Evolutionary conservation across 805 yeast species (phyloP).

Genomic region (Metahyphopichia silvanorum): DNA sequence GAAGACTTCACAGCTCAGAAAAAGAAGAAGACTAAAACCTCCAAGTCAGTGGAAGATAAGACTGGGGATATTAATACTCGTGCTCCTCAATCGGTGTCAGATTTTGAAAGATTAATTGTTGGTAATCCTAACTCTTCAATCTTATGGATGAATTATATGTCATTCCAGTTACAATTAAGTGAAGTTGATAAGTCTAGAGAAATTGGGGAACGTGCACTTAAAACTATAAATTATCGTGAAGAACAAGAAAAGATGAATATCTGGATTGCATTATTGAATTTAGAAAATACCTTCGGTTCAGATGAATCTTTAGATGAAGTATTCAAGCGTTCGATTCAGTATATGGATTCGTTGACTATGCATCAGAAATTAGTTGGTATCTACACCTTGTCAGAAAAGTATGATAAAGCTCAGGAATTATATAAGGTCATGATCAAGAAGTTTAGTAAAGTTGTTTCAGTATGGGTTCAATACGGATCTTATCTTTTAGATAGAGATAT

Average conservation of each 20-base stretch:
- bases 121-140: slow-evolving; percentile 94
- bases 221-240: slow-evolving; percentile 84
- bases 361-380: slow-evolving; percentile 78
- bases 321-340: slow-evolving; percentile 82
- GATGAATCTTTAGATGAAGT: slow-evolving; percentile 75
- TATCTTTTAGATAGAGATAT: slow-evolving; percentile 61
- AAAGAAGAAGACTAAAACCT: slow-evolving; percentile 45
- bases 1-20: slow-evolving; percentile 57
- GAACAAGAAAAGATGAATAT: slow-evolving; percentile 91
- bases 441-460: slow-evolving; percentile 67
- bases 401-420: slow-evolving; percentile 63
- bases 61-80: slow-evolving; percentile 81
- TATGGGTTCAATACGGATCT: slow-evolving; percentile 83
- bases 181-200: slow-evolving; percentile 94
- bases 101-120: slow-evolving; percentile 86
- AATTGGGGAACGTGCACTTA: slow-evolving; percentile 87
- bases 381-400: slow-evolving; percentile 69
- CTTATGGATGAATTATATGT: slow-evolving; percentile 97
- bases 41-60: slow-evolving; percentile 62
- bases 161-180: slow-evolving; percentile 92
- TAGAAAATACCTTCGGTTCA: slow-evolving; percentile 92
- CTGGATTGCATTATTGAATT: slow-evolving; percentile 92
- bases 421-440: slow-evolving; percentile 67
- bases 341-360: slow-evolving; percentile 84
- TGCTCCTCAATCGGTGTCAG: slow-evolving; percentile 88